phyloP scores from a whole-genome alignment of 2,329 filamentous ascomycete species.

The Xylariales sp. region DNA sequence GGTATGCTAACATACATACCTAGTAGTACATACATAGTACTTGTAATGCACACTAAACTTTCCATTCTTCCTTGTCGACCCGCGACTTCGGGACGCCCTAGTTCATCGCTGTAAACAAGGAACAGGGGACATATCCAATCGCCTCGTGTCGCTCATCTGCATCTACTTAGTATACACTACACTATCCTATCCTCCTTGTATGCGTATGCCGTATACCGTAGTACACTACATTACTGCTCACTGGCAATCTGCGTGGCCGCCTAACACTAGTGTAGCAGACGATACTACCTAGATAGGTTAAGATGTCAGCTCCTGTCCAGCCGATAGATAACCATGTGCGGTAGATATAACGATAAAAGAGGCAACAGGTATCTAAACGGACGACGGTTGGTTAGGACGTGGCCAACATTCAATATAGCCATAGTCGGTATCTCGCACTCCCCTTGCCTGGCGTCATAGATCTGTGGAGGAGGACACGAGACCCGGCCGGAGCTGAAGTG shows the following conservation, averaged over 20 bases:
- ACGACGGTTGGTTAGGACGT: constrained; percentile 18
- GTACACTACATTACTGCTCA: too few species aligned
- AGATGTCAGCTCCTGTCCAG: constrained; percentile 15
- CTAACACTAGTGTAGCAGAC: background rate
- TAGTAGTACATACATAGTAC: background rate
- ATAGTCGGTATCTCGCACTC: background rate
- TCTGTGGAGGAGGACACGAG: constrained; percentile 4
- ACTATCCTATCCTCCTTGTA: background rate
- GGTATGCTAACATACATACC: too few species aligned
- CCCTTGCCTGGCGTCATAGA: constrained; percentile 3
- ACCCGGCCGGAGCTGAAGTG: constrained; percentile 16
- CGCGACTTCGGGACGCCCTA: constrained; percentile 28
- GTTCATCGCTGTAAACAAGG: constrained; percentile 18
- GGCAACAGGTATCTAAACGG: background rate
- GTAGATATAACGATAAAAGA: background rate
- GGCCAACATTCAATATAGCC: background rate
- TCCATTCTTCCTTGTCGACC: constrained; percentile 27
- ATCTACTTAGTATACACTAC: background rate
- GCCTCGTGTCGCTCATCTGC: constrained; percentile 10
- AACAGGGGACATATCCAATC: constrained; percentile 25
- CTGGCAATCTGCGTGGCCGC: constrained; percentile 8
- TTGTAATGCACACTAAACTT: background rate
- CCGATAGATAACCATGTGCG: background rate
- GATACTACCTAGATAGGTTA: background rate
- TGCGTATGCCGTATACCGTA: too few species aligned